phyloP scores from a whole-genome alignment of 2,329 filamentous ascomycete genomes.

The Chaetothyriales sp. region DNA sequence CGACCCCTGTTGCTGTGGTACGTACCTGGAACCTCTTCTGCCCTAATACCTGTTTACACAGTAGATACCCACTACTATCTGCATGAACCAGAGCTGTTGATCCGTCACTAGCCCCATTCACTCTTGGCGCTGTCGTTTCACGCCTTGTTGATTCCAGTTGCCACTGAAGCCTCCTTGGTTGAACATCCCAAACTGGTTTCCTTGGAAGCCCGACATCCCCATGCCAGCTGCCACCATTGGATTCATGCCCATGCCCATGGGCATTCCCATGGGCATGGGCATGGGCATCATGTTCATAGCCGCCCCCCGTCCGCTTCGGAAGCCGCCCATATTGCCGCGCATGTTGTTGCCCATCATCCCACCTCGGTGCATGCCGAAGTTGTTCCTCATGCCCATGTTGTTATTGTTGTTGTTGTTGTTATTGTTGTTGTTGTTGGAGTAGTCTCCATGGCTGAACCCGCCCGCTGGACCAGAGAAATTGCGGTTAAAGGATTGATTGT shows the following conservation, averaged over 20 bases:
- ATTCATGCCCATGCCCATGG: constrained; percentile 45
- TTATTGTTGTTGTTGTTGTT: constrained; percentile 31
- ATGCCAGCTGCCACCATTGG: constrained; percentile 40
- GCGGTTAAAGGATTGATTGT: constrained; percentile 31
- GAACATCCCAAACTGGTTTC: constrained; percentile 55
- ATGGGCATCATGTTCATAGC: constrained; percentile 46
- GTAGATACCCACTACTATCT: no score
- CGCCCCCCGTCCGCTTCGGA: constrained; percentile 46
- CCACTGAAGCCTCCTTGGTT: constrained; percentile 34
- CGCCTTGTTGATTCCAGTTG: constrained; percentile 66
- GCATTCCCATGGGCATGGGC: constrained; percentile 37
- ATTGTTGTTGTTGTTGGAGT: constrained; percentile 35
- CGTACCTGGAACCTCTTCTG: no score
- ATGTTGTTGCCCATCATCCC: constrained; percentile 41
- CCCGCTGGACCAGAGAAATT: constrained; percentile 33
- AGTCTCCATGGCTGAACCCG: constrained; percentile 24
- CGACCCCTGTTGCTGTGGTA: no score
- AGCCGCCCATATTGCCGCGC: constrained; percentile 41
- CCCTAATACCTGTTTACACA: no score
- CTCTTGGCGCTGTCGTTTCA: constrained; percentile 65
- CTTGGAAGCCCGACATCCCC: constrained; percentile 29
- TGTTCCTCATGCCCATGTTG: constrained; percentile 40
- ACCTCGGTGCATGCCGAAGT: constrained; percentile 39
- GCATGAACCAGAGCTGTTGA: no score
- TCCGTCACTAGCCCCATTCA: constrained; percentile 19